Conservation (phyloP, 352 stramenopile species). For the Phytopythium montanum region DNA sequence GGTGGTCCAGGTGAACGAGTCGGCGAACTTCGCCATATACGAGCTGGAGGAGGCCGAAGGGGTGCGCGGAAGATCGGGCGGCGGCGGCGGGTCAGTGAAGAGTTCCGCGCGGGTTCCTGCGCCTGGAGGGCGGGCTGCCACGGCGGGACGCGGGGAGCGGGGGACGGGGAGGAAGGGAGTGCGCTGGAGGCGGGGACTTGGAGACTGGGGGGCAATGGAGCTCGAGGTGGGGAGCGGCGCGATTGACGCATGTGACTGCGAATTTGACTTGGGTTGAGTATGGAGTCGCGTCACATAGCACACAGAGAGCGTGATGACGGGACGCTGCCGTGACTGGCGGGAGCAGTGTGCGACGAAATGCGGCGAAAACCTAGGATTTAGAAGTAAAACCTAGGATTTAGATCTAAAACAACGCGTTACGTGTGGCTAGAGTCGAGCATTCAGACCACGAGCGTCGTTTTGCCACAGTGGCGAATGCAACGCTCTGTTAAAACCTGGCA, state of each 20-base stretch:
- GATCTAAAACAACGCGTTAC: too few relatives aligned
- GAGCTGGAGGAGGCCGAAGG: background rate
- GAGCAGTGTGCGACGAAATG: background rate
- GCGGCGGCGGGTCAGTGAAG: background rate
- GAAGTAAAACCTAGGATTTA: too few relatives aligned
- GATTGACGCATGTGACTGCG: background rate
- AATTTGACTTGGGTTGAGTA: background rate
- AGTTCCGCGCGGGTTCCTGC: background rate
- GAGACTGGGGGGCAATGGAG: too few relatives aligned
- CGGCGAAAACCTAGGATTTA: too few relatives aligned
- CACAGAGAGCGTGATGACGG: slow-evolving; percentile 2
- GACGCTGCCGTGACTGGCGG: slow-evolving; percentile 5
- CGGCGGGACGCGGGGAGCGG: background rate
- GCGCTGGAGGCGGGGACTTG: background rate
- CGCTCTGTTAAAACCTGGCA: too few relatives aligned
- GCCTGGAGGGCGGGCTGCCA: background rate
- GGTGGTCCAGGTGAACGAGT: slow-evolving; percentile 38
- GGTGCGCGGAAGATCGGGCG: background rate
- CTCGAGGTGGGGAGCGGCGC: background rate
- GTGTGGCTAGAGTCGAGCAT: too few relatives aligned
- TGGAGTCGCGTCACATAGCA: background rate
- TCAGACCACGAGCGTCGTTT: too few relatives aligned
- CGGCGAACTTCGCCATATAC: slow-evolving; percentile 41
- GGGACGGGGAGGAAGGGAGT: background rate
- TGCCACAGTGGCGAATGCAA: too few relatives aligned